Base-by-base conservation (phyloP, 116 monocot genomes). In the Dioscorea cayenensis region DNA sequence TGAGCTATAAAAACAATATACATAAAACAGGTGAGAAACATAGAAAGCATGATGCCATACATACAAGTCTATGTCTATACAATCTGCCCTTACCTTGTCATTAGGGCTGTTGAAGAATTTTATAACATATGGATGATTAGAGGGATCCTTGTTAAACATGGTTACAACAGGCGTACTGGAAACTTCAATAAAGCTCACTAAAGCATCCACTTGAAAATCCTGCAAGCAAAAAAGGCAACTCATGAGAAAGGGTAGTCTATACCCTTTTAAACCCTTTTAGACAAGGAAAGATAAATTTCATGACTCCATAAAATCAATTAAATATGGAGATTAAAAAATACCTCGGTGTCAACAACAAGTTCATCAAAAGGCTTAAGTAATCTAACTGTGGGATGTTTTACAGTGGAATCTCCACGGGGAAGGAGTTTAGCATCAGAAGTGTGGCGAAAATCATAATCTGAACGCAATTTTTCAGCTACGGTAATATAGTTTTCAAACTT, bases 291-390 rank as follows among this genome's bases (percentile, higher is more conserved):
- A 16, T 20, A 43, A 49, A 67, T 9, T 21, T 14, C n/a, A 74
- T 36, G 16, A 20, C 16, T 64, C 32, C 32, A 32, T 32, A 32
- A 32, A 32, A 32, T 32, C 32, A 32, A 16, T 28, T 55, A 37
- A 55, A 35, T 58, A 5, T 63, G 27, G 12, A 64, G 52, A 2
- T 2, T 55, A 18, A 49, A 36, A 13, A 7, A 69, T 68, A 95
- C 95, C 92, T 93, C 73, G 58, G 59, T 83, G 73, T 99, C 91
- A 75, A 89, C 79, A 80, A 80, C 69, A 55, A 81, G 85, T 72
- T 99, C 99, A 66, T 99, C 94, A 79, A 99, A 99, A 60, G 89
- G 99, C 75, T 94, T 94, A 49, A 99, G 87, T 64, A 94, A 65
- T 67, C 99, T 88, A 72, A 94, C 80, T 28, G 81, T 16, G 6